phyloP scores from a whole-genome alignment of 1,284 basidiomycete species.

The Apiotrichum gracile region DNA sequence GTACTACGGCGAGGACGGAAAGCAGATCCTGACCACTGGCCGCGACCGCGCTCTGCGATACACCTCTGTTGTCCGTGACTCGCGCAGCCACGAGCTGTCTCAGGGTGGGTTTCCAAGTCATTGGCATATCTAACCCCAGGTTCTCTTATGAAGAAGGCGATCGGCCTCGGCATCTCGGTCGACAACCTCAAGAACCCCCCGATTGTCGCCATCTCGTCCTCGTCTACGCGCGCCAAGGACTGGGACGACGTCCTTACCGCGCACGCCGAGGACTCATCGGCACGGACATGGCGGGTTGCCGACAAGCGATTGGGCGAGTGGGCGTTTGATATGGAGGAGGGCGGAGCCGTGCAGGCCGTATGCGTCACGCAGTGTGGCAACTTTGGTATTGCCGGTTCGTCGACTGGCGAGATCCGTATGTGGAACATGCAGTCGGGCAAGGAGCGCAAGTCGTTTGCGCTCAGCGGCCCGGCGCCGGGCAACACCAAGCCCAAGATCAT shows the following conservation, averaged over 20 bases:
- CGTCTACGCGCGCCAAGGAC: conserved; percentile 76
- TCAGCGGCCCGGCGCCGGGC: conserved; percentile 57
- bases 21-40: conserved; percentile 77
- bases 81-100: conserved; percentile 85
- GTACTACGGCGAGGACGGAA: conserved; percentile 94
- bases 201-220: conserved; percentile 70
- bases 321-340: conserved; percentile 49
- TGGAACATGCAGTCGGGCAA: conserved; percentile 97
- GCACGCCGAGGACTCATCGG: conserved; percentile 72
- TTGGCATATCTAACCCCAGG: conserved; percentile 49
- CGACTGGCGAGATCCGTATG: conserved; percentile 71
- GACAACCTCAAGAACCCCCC: conserved; percentile 75
- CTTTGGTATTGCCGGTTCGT: conserved; percentile 80
- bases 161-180: conserved; percentile 69
- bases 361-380: conserved; percentile 94
- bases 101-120: conserved; percentile 58
- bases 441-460: conserved; percentile 66
- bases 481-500: conserved; percentile 49
- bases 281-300: conserved; percentile 78
- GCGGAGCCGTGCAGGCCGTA: conserved; percentile 57
- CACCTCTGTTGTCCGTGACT: conserved; percentile 88
- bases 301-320: conserved; percentile 73
- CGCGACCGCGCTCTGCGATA: conserved; percentile 81
- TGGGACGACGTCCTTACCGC: conserved; percentile 96
- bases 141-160: conserved; percentile 77